Evolutionary conservation across 1,139 yeast genomes (phyloP).

Genomic region (Lodderomyces oxycetoniae): DNA sequence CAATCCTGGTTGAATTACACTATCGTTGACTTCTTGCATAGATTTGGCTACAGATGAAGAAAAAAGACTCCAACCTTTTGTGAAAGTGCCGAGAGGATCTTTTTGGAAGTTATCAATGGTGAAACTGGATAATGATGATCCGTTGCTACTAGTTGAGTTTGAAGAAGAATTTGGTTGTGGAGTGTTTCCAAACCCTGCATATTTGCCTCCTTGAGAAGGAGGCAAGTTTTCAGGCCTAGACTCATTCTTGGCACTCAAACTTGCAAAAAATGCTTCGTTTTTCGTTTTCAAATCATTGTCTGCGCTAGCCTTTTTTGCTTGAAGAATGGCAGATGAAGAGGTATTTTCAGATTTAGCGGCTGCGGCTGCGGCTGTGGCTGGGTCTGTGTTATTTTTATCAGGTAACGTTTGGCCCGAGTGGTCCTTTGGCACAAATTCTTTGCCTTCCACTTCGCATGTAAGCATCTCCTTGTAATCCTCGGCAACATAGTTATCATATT

Average conservation of each 20-base stretch:
- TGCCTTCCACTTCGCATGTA: constrained; percentile 70
- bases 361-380: constrained; percentile 4
- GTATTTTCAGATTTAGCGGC: constrained; percentile 13
- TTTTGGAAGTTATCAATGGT: constrained; percentile 71
- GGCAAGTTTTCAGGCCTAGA: constrained; percentile 73
- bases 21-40: constrained; percentile 78
- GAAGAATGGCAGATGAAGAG: constrained; percentile 14
- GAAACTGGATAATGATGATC: constrained; percentile 45
- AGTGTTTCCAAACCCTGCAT: constrained; percentile 84
- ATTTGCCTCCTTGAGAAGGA: constrained; percentile 93
- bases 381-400: constrained; percentile 12
- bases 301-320: constrained; percentile 22
- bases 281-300: constrained; percentile 46
- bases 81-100: constrained; percentile 84
- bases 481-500: constrained; percentile 88
- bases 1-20: constrained; percentile 84
- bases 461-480: constrained; percentile 85
- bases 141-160: constrained; percentile 15
- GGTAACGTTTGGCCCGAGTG: constrained; percentile 52
- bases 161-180: constrained; percentile 42
- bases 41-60: constrained; percentile 79
- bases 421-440: constrained; percentile 62
- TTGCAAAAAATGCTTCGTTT: constrained; percentile 80
- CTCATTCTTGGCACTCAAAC: constrained; percentile 68
- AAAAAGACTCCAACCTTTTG: constrained; percentile 93